These are phyloP conservation scores for Aspergillus cejpii DNA, from an alignment of 2,329 filamentous ascomycete genomes.

Conservation along the genomic window DNA sequence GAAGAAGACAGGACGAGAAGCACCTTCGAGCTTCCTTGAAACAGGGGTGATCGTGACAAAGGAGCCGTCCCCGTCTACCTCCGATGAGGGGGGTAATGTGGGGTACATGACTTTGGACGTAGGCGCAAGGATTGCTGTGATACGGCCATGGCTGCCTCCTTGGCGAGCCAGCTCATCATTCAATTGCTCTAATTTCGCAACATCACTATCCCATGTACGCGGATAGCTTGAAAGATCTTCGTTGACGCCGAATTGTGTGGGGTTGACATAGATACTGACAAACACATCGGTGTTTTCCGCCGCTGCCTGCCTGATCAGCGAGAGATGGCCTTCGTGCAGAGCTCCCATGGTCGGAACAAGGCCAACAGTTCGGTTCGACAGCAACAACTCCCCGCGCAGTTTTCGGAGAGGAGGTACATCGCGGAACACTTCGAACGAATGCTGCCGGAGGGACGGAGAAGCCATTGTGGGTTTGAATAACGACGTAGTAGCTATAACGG, in stretches of 20 bases:
- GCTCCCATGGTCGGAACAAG: slow-evolving; percentile 98
- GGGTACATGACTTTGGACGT: slow-evolving; percentile 83
- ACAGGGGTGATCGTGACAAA: slow-evolving; percentile 90
- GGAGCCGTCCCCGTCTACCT: slow-evolving; percentile 68
- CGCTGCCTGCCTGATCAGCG: slow-evolving; percentile 76
- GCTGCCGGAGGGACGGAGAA: slow-evolving; percentile 13
- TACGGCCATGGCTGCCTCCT: slow-evolving; percentile 50
- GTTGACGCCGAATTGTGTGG: slow-evolving; percentile 83
- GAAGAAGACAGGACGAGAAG: slow-evolving; percentile 87
- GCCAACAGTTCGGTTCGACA: slow-evolving; percentile 65
- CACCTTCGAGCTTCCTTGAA: slow-evolving; percentile 72
- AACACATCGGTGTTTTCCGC: slow-evolving; percentile 78
- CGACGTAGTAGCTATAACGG: slow-evolving; percentile 19
- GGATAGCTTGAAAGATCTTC: slow-evolving; percentile 90
- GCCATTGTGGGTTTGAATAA: slow-evolving; percentile 17
- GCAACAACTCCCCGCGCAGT: slow-evolving; percentile 60
- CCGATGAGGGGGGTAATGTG: slow-evolving; percentile 63
- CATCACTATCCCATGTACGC: slow-evolving; percentile 76
- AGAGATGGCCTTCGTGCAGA: slow-evolving; percentile 84
- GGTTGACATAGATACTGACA: slow-evolving; percentile 92
- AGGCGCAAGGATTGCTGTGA: slow-evolving; percentile 81
- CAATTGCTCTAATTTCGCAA: slow-evolving; percentile 58
- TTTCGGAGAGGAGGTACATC: slow-evolving; percentile 64
- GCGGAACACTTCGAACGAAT: slow-evolving; percentile 56
- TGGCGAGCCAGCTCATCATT: slow-evolving; percentile 65